Conservation (phyloP, 768 basidiomycete genomes). For the Collybia nuda region DNA sequence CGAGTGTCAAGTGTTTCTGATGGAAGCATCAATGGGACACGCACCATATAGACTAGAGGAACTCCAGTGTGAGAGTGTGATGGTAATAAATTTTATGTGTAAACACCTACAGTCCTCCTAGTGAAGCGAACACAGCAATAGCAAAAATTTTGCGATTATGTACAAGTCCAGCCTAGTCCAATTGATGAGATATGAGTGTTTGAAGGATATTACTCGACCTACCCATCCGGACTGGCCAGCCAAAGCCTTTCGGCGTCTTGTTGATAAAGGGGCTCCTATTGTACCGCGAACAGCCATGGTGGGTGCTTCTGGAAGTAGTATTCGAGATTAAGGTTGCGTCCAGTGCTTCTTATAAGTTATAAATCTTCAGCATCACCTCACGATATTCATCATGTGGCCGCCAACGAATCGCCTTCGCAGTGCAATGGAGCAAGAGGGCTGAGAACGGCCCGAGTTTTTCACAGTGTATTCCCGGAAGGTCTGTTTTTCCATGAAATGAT, state of each 20-base stretch:
- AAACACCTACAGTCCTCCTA: constrained; percentile 67
- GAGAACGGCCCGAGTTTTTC: no score
- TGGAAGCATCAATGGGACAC: constrained; percentile 17
- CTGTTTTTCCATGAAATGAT: no score
- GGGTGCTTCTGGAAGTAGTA: neutral
- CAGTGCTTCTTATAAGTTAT: constrained; percentile 5
- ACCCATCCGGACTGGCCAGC: constrained; percentile 72
- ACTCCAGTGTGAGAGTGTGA: neutral
- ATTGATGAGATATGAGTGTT: constrained; percentile 1
- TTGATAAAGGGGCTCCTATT: constrained; percentile 30
- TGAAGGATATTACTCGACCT: constrained; percentile 15
- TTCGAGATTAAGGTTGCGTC: neutral
- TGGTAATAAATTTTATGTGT: neutral
- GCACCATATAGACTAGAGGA: constrained; percentile 57
- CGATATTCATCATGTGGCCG: no score
- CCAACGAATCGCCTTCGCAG: no score
- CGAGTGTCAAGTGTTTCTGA: neutral
- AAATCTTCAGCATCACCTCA: neutral
- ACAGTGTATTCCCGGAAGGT: no score
- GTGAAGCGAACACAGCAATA: constrained; percentile 75
- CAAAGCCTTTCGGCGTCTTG: constrained; percentile 50
- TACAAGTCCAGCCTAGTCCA: constrained; percentile 55
- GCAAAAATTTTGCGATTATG: constrained; percentile 65
- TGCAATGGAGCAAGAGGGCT: no score
- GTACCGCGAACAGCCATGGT: constrained; percentile 45